Base-by-base conservation (phyloP, 176 grass and related monocot genomes). In the Aegilops longissima region DNA sequence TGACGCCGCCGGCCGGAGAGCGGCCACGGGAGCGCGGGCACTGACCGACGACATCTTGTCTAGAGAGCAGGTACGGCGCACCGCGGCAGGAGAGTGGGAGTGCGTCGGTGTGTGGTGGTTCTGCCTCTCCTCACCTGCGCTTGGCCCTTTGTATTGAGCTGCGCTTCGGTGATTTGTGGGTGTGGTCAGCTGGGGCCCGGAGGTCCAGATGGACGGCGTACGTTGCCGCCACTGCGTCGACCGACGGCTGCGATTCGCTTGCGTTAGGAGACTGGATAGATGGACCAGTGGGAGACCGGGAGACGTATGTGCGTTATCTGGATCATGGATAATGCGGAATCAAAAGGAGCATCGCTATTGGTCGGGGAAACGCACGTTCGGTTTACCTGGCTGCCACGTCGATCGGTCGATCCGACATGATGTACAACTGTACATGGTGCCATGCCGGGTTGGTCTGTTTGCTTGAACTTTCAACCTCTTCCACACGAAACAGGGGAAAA, bases 251-350 rank as follows among this genome's bases (percentile, higher is more conserved):
- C 1, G 85, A 89, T 81, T 78, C 31, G 56, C 9, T 6, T 5
- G 3, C 20, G 20, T 6, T 11, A 16, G 40, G 12, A 58, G 17
- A 6, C 54, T n/a, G 59, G 49, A 31, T 79, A 76, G 81, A 49
- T 84, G 83, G 33, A 59, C 75, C 68, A 61, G 63, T 78, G 84
- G 23, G 59, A 52, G 25, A 18, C 47, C 73, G 13, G 3, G 42
- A 29, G 36, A 65, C 38, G 91, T 88, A 90, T 90, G 56, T n/a
- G 40, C 85, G 65, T 95, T 90, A 95, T 95, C 90, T 83, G 82
- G 61, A 66, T 82, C 61, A 61, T 14, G 76, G 62, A 61, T 85
- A 84, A 45, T 47, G 12, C 58, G 34, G 81, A 76, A 85, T 91
- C 85, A 81, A 77, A 85, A 36, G 18, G 73, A 47, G 18, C n/a